Evolutionary conservation across 164 flowering plant species (phyloP).

Genomic region (Magnolia changhungtana): DNA sequence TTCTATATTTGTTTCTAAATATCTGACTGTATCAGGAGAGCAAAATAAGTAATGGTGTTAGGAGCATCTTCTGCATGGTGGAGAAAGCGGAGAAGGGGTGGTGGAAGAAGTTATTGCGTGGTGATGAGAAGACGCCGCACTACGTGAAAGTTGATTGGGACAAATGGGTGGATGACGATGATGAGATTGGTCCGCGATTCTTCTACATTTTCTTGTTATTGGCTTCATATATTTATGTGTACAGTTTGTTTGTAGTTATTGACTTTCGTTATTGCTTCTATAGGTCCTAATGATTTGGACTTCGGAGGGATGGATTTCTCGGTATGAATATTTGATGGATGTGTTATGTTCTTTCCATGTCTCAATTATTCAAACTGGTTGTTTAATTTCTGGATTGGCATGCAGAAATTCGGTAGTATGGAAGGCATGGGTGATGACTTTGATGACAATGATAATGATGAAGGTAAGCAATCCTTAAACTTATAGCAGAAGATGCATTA

Average conservation of each 20-base stretch:
- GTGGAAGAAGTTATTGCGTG: constrained; percentile 82
- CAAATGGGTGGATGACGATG: constrained; percentile 95
- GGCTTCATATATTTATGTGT: background rate
- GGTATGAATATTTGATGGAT: constrained; percentile 34
- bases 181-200: constrained; percentile 42
- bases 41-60: constrained; percentile 64
- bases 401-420: constrained; percentile 58
- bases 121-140: constrained; percentile 65
- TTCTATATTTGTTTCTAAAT: background rate
- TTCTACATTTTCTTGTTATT: background rate
- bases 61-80: constrained; percentile 67
- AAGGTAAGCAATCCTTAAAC: constrained; percentile 2
- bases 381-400: background rate
- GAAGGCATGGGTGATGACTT: constrained; percentile 26
- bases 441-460: constrained; percentile 11
- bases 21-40: constrained; percentile 50
- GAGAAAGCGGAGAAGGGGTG: constrained; percentile 82
- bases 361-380: background rate
- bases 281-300: constrained; percentile 54
- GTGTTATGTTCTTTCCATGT: background rate
- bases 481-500: no score
- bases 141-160: constrained; percentile 93
- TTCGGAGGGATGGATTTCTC: constrained; percentile 92
- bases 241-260: background rate
- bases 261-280: constrained; percentile 10